Conservation (phyloP, 192 early-diverging fungal genomes). For the Backusella westeae region DNA sequence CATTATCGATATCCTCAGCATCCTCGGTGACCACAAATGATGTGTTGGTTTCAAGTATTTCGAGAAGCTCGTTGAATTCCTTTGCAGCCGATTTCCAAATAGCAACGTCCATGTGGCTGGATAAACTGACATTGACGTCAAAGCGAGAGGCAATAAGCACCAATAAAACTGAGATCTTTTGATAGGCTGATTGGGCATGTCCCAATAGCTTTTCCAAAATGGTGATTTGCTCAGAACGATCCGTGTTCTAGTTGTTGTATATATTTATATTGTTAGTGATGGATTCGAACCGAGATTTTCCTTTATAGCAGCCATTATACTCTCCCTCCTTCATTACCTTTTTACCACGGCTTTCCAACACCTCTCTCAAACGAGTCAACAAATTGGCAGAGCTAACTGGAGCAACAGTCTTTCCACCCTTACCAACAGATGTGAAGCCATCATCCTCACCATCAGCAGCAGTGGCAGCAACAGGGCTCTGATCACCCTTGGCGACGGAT, state of each 20-base stretch:
- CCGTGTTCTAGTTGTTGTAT: slow-evolving; percentile 64
- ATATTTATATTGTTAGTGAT: not conserved
- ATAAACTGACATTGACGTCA: slow-evolving; percentile 66
- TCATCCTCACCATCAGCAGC: slow-evolving; percentile 32
- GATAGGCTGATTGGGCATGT: slow-evolving; percentile 67
- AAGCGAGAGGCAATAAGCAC: slow-evolving; percentile 87
- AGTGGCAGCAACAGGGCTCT: slow-evolving; percentile 5
- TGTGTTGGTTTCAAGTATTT: slow-evolving; percentile 73
- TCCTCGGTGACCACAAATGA: slow-evolving; percentile 69
- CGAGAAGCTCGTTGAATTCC: slow-evolving; percentile 77
- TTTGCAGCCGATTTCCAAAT: slow-evolving; percentile 76
- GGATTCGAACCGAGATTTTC: not conserved
- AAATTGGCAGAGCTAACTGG: slow-evolving; percentile 69
- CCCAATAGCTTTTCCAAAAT: slow-evolving; percentile 64
- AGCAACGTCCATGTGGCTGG: slow-evolving; percentile 72
- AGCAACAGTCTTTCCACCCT: slow-evolving; percentile 58
- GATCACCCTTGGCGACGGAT: slow-evolving; percentile 9
- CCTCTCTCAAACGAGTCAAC: slow-evolving; percentile 78
- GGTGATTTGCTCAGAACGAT: slow-evolving; percentile 74
- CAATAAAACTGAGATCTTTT: slow-evolving; percentile 82
- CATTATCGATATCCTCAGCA: slow-evolving; percentile 65
- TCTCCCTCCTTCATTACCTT: slow-evolving; percentile 50
- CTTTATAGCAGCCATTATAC: not conserved
- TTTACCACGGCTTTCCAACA: slow-evolving; percentile 87
- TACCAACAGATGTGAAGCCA: slow-evolving; percentile 69